Conservation (phyloP, 345 rosid genomes). For the Reutealis trisperma region DNA sequence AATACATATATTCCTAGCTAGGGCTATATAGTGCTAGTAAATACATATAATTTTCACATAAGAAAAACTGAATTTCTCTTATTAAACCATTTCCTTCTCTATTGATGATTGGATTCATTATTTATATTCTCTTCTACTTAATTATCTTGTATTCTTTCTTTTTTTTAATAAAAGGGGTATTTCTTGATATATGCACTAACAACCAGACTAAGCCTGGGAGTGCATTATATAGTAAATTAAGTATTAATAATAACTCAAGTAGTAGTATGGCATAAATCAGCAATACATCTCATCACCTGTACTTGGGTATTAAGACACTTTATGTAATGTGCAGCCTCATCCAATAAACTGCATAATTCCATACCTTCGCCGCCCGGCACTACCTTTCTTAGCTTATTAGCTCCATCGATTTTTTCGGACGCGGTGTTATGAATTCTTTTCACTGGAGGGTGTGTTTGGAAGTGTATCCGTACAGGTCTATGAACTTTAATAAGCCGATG, state of each 20-base stretch:
- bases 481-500: not conserved
- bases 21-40: not conserved
- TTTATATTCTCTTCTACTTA: not conserved
- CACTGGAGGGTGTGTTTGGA: not conserved
- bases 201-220: no score
- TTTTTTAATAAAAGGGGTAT: no score
- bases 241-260: slow-evolving; percentile 19
- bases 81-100: not conserved
- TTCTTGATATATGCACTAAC: no score
- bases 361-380: slow-evolving; percentile 61
- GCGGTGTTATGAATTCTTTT: slow-evolving; percentile 3
- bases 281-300: slow-evolving; percentile 58
- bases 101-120: slow-evolving; percentile 1
- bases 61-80: not conserved
- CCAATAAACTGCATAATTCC: slow-evolving; percentile 51
- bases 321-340: slow-evolving; percentile 60
- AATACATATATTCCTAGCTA: not conserved
- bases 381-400: slow-evolving; percentile 41
- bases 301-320: slow-evolving; percentile 54
- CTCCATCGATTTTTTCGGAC: not conserved
- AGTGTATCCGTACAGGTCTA: no score
- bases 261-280: slow-evolving; percentile 31
- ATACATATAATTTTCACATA: not conserved
- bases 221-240: not conserved
- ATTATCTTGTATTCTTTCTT: not conserved